A percentile compares a stretch with the other conserved stretches of the same genome.
These are phyloP conservation scores for Carex cristatella DNA, from an alignment of 176 grass and related monocot species.

Conservation along the genomic window DNA sequence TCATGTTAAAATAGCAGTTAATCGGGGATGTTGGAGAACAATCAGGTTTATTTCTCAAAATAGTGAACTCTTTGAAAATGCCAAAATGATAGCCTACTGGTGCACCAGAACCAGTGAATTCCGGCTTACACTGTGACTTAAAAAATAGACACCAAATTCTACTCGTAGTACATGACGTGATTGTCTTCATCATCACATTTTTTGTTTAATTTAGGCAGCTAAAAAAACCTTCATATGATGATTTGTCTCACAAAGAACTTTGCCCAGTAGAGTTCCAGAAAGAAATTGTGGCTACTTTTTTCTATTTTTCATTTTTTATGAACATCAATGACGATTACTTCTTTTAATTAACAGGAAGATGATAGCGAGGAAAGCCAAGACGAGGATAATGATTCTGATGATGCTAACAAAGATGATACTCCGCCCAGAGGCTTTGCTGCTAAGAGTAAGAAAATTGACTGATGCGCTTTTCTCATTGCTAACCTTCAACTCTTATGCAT, in stretches of 20 bases:
- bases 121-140: background rate
- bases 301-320: background rate
- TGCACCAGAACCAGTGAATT: background rate
- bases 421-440: constrained; percentile 44
- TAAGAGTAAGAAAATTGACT: constrained; percentile 61
- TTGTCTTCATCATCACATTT: background rate
- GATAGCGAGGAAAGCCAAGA: constrained; percentile 40
- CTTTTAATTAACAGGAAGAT: constrained; percentile 34
- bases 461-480: background rate
- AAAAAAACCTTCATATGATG: background rate
- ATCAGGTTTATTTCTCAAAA: background rate
- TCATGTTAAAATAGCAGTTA: too few relatives aligned
- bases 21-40: too few relatives aligned
- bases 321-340: constrained; percentile 2
- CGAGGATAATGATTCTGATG: constrained; percentile 29
- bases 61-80: background rate
- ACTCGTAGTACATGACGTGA: background rate
- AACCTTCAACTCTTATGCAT: background rate
- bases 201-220: background rate
- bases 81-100: background rate
- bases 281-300: background rate
- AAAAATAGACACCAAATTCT: background rate
- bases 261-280: background rate
- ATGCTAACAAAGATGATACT: constrained; percentile 25
- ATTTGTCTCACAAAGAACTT: background rate